phyloP scores from a whole-genome alignment of 2,329 filamentous ascomycete species.

The Didymella sp. region DNA sequence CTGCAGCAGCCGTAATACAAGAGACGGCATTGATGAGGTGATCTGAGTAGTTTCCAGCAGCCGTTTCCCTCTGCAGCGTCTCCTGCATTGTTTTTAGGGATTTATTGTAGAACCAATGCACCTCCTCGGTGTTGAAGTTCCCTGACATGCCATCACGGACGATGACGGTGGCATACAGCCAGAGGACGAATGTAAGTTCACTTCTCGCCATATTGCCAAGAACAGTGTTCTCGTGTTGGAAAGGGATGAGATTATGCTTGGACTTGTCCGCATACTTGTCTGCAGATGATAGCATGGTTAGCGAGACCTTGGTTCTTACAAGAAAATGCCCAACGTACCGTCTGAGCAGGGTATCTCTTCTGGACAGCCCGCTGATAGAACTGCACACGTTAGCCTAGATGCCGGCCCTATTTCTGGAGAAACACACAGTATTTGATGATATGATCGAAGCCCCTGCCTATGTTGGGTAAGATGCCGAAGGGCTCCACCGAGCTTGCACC shows the following conservation, averaged over 20 bases:
- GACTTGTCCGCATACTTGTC: slow-evolving; percentile 30
- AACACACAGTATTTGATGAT: slow-evolving; percentile 35
- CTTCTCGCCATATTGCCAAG: slow-evolving; percentile 29
- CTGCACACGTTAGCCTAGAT: slow-evolving; percentile 10
- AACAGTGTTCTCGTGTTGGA: slow-evolving; percentile 29
- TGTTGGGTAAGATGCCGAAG: slow-evolving; percentile 27
- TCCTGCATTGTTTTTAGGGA: slow-evolving; percentile 26
- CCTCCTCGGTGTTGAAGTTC: slow-evolving; percentile 22
- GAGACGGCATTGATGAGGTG: slow-evolving; percentile 24
- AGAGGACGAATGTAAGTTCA: slow-evolving; percentile 28
- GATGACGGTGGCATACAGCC: slow-evolving; percentile 30
- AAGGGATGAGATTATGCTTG: slow-evolving; percentile 13
- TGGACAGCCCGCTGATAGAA: slow-evolving; percentile 28
- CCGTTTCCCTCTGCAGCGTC: slow-evolving; percentile 20
- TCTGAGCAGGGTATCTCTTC: slow-evolving; percentile 28
- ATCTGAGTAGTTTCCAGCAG: slow-evolving; percentile 22
- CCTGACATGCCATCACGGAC: slow-evolving; percentile 27
- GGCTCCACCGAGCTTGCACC: slow-evolving; percentile 24
- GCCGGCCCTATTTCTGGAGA: background rate
- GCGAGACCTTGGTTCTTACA: too few relatives aligned
- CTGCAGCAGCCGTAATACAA: slow-evolving; percentile 31
- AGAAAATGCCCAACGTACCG: background rate
- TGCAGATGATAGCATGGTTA: background rate
- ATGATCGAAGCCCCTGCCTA: slow-evolving; percentile 33
- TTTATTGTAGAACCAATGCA: slow-evolving; percentile 25